Base-by-base conservation (phyloP, 768 basidiomycete genomes). In the Mycena alexandri region DNA sequence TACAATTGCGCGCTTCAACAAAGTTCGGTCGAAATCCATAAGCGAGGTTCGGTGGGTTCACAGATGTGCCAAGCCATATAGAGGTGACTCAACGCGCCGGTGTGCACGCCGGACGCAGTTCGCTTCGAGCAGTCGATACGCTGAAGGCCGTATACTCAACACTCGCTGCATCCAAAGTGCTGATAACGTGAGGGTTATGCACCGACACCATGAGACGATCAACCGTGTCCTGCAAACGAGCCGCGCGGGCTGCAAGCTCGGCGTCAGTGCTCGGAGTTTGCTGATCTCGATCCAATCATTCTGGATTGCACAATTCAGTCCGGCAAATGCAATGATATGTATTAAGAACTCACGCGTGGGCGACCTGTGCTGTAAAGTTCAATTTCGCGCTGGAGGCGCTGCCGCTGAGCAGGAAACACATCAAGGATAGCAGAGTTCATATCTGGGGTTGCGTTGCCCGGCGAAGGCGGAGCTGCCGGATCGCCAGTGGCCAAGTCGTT, bases 391-490 rank as follows among this genome's bases (percentile, higher is more conserved):
- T 61, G 47, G 22, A 50, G 21, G 47, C 59, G 10, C 36, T 47
- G 59, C 17, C 61, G 50, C 51, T 25, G 51, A 24, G 42, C 25
- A 11, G 41, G 42, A 36, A 62, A 62, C n/a, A 25, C 51, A 22
- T 62, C 51, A 62, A 62, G 8, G 25, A 62, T 21, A 29, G 51
- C 51, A n/a, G 38, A 62, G 52, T 43, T 62, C 42, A 36, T 7
- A 3, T 53, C 51, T 34, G 51, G 17, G 16, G 21, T 4, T 5
- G 25, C 24, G 51, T 36, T 29, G 61, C 25, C 11, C 14, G n/a
- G n/a, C n/a, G n/a, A n/a, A n/a, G n/a, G n/a, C n/a, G n/a, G 16
- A n/a, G 51, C 61, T 46, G 22, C 21, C 19, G 47, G 19, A 24
- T 11, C 9, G 22, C 42, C n/a, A 12, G 41, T 22, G 51, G 13